phyloP scores from a whole-genome alignment of 192 early-diverging fungal genomes.

The Coemansia sp. region DNA sequence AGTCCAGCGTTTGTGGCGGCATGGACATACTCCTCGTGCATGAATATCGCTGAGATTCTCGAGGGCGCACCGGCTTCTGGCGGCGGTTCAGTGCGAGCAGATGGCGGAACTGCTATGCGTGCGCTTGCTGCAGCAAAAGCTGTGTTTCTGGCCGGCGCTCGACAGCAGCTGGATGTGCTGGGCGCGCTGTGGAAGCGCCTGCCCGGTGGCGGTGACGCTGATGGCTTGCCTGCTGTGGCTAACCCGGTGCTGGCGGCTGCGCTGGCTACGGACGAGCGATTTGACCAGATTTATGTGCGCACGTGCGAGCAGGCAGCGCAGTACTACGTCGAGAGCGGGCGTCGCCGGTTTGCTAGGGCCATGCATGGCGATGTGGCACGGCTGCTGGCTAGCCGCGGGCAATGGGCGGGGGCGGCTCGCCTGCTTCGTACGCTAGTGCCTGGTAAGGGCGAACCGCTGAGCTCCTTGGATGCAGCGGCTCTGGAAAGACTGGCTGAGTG shows the following conservation, averaged over 20 bases:
- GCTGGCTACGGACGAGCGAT: conserved; percentile 33
- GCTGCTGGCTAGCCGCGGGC: conserved; percentile 29
- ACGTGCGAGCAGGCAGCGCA: conserved; percentile 52
- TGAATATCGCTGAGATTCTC: conserved; percentile 52
- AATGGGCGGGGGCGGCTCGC: conserved; percentile 30
- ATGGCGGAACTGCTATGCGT: neutral
- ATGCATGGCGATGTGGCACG: conserved; percentile 47
- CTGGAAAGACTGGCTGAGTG: conserved; percentile 35
- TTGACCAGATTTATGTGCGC: conserved; percentile 51
- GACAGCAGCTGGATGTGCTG: conserved; percentile 46
- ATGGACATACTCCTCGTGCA: conserved; percentile 48
- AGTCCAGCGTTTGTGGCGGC: conserved; percentile 34
- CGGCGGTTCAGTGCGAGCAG: conserved; percentile 7
- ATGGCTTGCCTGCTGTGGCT: neutral
- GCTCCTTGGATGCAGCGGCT: conserved; percentile 20
- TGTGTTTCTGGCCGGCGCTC: conserved; percentile 44
- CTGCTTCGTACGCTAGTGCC: conserved; percentile 32
- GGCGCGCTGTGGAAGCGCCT: conserved; percentile 29
- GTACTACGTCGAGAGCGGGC: conserved; percentile 49
- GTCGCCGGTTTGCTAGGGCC: conserved; percentile 38
- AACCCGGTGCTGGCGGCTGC: conserved; percentile 51
- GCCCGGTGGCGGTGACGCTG: neutral
- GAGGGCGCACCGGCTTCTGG: conserved; percentile 34
- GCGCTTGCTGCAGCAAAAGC: conserved; percentile 48
- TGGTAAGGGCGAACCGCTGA: neutral